These are phyloP conservation scores for Coemansia sp. DNA, from an alignment of 192 early-diverging fungal genomes.

Conservation along the genomic window DNA sequence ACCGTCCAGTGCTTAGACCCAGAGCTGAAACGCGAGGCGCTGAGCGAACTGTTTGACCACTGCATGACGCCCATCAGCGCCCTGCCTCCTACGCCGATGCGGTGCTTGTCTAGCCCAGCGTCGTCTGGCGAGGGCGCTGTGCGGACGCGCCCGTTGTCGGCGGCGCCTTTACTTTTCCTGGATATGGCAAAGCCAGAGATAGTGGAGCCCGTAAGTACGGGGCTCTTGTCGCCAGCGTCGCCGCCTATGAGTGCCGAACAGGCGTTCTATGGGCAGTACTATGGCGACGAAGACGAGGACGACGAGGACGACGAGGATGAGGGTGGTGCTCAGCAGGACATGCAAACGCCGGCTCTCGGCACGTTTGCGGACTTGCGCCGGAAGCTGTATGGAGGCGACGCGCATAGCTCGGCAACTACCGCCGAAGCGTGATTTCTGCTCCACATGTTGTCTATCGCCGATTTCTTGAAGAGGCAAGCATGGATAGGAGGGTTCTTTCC, in stretches of 20 bases:
- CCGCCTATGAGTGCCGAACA: slow-evolving; percentile 6
- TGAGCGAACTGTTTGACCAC: slow-evolving; percentile 55
- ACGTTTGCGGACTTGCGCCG: slow-evolving; percentile 52
- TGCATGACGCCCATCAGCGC: slow-evolving; percentile 44
- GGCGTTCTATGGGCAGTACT: slow-evolving; percentile 3
- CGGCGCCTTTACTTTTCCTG: slow-evolving; percentile 31
- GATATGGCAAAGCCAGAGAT: neutral
- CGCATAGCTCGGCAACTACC: slow-evolving; percentile 16
- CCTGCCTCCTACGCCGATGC: neutral
- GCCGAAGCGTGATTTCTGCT: slow-evolving; percentile 8
- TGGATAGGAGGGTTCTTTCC: neutral
- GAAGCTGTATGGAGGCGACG: slow-evolving; percentile 43
- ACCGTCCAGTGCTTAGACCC: slow-evolving; percentile 46
- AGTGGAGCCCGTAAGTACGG: slow-evolving; percentile 7
- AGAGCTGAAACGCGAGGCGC: slow-evolving; percentile 48
- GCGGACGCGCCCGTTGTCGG: slow-evolving; percentile 44
- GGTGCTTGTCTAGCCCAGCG: neutral
- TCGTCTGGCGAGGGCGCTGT: neutral
- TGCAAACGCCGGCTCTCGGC: slow-evolving; percentile 13
- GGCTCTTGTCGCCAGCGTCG: slow-evolving; percentile 22
- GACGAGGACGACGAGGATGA: slow-evolving; percentile 9
- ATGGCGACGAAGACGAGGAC: slow-evolving; percentile 1
- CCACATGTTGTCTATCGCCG: neutral
- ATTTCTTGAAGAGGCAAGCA: neutral
- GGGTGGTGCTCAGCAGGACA: slow-evolving; percentile 6